phyloP scores from a whole-genome alignment of 179 eudicot genomes.

The Silene coronaria region DNA sequence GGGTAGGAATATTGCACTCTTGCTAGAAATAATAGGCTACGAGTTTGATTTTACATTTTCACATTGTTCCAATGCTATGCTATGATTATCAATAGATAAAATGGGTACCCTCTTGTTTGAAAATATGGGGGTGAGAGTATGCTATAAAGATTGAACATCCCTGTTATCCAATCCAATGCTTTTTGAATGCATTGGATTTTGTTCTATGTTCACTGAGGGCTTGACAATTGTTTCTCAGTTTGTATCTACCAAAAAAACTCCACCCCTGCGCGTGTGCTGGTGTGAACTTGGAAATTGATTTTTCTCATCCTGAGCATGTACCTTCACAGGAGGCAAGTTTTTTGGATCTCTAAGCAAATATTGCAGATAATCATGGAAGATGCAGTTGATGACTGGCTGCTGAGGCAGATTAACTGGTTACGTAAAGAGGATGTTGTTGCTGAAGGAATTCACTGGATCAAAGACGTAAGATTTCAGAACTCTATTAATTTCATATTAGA shows the following conservation, averaged over 20 bases:
- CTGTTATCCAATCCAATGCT: background rate
- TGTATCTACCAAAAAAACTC: background rate
- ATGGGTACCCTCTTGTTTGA: background rate
- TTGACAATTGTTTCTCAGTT: background rate
- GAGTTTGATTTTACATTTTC: background rate
- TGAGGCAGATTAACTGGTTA: conserved; percentile 83
- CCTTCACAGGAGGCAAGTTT: conserved; percentile 80
- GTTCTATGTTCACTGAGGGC: background rate
- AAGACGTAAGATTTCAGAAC: conserved; percentile 60
- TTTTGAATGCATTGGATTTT: background rate
- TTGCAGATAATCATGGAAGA: conserved; percentile 96
- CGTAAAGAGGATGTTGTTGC: conserved; percentile 83
- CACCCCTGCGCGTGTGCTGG: background rate
- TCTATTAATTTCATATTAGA: background rate
- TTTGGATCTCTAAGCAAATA: conserved; percentile 98
- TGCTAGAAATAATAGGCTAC: too few relatives aligned
- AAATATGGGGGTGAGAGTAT: background rate
- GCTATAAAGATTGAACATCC: background rate
- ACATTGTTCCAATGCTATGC: background rate
- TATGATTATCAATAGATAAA: background rate
- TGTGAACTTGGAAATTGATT: background rate
- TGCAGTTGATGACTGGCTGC: conserved; percentile 93
- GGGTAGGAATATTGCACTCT: too few relatives aligned
- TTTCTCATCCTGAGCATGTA: conserved; percentile 6
- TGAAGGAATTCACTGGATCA: conserved; percentile 82